Base-by-base conservation (phyloP, 352 stramenopile genomes). In the Aphanomyces astaci region DNA sequence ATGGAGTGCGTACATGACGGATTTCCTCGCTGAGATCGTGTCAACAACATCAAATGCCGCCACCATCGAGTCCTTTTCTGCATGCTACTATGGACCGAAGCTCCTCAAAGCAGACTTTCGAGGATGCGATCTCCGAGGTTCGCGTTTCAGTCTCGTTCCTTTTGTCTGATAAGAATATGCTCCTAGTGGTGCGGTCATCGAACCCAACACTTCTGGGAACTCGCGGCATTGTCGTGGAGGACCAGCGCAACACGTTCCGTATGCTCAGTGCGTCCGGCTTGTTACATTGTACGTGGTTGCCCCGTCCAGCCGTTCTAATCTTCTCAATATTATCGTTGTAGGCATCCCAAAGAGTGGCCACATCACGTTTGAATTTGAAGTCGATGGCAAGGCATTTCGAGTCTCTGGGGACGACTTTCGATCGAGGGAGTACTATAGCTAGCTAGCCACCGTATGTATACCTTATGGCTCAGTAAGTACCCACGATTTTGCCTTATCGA, bases 51-150 rank as follows among this genome's bases (percentile, higher is more conserved):
- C 4, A 56, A 30, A 22, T 4, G 27, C 51, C 24, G 24, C 24
- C 9, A 46, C 28, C n/a, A 27, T n/a, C n/a, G n/a, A n/a, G n/a
- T n/a, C 60, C 17, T 67, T 67, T 59, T 24, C 25, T 43, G 45
- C 45, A 39, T 68, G 43, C 27, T 33, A 30, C 28, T 64, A 49
- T 64, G 62, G 62, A 2, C 19, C 46, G n/a, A 68, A 68, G 62
- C 45, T 68, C 3, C 32, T 60, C n/a, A 68, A 68, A 22, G 62
- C 62, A n/a, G 62, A 68, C 27, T 68, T 43, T 33, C 40, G 49
- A 22, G 62, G 62, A 10, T 68, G 62, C 33, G 9, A 30, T 4
- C 27, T 68, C 3, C 28, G 32, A 68, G 62, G 62, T 49, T 39
- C 17, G 0, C 11, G 32, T 19, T 11, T 57, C 19, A 0, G 15